phyloP scores from a whole-genome alignment of 441 rosid genomes.

The Rhodomyrtus psidioides region DNA sequence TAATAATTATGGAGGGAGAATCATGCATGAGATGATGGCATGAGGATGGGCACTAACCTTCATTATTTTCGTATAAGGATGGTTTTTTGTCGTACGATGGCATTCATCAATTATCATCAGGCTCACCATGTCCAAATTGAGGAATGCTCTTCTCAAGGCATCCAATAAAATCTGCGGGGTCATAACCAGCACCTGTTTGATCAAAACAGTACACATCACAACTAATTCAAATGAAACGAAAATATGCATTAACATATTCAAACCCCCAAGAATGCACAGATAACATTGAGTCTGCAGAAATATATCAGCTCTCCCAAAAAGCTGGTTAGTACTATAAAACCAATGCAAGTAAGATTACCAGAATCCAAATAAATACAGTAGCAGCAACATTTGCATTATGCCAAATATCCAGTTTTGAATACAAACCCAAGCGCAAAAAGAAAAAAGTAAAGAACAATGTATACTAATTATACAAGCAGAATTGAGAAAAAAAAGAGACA shows the following conservation, averaged over 20 bases:
- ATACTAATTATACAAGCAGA: background rate
- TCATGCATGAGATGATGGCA: background rate
- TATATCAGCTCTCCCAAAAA: background rate
- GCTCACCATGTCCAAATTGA: slow-evolving; percentile 51
- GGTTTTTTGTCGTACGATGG: slow-evolving; percentile 72
- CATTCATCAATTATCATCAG: slow-evolving; percentile 81
- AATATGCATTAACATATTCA: background rate
- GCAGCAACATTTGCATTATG: background rate
- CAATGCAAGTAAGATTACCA: background rate
- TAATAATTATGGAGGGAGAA: background rate
- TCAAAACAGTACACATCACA: background rate
- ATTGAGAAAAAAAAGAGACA: background rate
- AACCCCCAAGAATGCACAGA: background rate
- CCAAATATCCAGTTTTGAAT: background rate
- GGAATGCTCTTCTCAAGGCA: slow-evolving; percentile 60
- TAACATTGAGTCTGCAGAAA: background rate
- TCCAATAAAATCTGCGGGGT: slow-evolving; percentile 86
- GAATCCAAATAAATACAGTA: background rate
- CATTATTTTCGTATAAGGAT: slow-evolving; percentile 76
- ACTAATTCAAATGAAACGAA: background rate
- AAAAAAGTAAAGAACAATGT: background rate
- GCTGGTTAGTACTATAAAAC: background rate
- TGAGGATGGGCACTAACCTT: slow-evolving; percentile 38
- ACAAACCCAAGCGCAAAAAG: background rate
- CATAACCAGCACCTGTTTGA: slow-evolving; percentile 76